These are phyloP conservation scores for Basipetospora chlamydospora DNA, from an alignment of 2,329 filamentous ascomycete species.

Conservation along the genomic window DNA sequence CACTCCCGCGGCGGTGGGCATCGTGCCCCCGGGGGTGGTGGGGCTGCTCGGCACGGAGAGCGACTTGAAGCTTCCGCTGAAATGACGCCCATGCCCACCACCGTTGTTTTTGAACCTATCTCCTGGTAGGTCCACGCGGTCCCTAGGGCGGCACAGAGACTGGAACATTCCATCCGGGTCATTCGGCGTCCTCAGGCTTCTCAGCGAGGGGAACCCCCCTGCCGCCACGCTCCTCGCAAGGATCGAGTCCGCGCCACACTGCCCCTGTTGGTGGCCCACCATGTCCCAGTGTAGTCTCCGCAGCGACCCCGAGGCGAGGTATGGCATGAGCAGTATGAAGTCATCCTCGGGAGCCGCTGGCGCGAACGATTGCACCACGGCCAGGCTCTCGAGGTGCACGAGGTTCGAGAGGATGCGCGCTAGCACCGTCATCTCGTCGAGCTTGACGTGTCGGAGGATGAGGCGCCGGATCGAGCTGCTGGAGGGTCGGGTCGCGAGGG, in stretches of 20 bases:
- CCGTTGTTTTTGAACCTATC: constrained; percentile 28
- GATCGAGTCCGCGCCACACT: constrained; percentile 41
- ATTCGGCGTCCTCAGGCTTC: constrained; percentile 45
- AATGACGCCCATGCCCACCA: constrained; percentile 3
- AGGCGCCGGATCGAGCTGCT: constrained; percentile 32
- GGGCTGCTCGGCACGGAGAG: constrained; percentile 1
- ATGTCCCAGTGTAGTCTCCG: constrained; percentile 51
- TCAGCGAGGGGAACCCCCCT: constrained; percentile 47
- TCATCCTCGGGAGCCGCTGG: constrained; percentile 40
- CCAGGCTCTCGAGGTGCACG: constrained; percentile 30
- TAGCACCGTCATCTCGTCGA: constrained; percentile 41
- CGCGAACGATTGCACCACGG: constrained; percentile 38
- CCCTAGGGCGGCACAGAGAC: constrained; percentile 48
- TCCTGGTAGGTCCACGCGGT: constrained; percentile 34
- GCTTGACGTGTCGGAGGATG: constrained; percentile 39
- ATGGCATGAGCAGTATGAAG: constrained; percentile 48
- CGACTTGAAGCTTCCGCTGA: constrained; percentile 1
- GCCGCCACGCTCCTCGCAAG: constrained; percentile 48
- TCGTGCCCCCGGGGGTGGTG: constrained; percentile 4
- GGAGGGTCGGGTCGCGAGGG: constrained; percentile 35
- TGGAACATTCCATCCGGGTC: constrained; percentile 59
- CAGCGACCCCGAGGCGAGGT: constrained; percentile 41
- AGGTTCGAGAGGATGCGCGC: constrained; percentile 46
- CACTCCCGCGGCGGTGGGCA: constrained; percentile 9
- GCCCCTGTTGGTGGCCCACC: constrained; percentile 28